A percentile compares a stretch with the other conserved stretches of the same genome.
Evolutionary conservation across 176 grass and related monocot species (phyloP).

Genomic region (Chloris gayana): DNA sequence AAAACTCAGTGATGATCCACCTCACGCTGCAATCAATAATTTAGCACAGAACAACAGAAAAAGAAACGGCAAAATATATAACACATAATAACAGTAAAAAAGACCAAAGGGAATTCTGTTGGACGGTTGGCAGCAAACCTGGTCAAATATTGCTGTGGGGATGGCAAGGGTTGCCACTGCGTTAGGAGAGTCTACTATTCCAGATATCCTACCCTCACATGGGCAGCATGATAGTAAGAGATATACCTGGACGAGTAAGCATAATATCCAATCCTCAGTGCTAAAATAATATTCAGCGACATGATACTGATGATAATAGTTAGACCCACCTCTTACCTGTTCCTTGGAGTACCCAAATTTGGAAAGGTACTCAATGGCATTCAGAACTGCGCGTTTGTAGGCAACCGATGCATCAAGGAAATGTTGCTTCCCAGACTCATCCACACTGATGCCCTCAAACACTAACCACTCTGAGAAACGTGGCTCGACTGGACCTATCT

Average conservation of each 20-base stretch:
- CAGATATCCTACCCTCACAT: conserved; percentile 93
- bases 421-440: conserved; percentile 86
- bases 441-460: conserved; percentile 96
- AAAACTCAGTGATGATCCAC: too few relatives aligned
- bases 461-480: conserved; percentile 94
- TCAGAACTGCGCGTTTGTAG: conserved; percentile 84
- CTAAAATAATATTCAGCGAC: conserved; percentile 29
- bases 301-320: conserved; percentile 6
- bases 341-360: conserved; percentile 97
- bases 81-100: conserved; percentile 2
- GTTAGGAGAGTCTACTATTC: conserved; percentile 90
- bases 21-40: too few relatives aligned
- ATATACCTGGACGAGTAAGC: conserved; percentile 58
- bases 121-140: conserved; percentile 47
- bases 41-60: too few relatives aligned
- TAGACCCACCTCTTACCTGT: conserved; percentile 54
- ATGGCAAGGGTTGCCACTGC: conserved; percentile 89
- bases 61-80: background rate
- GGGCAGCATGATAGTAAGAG: conserved; percentile 90
- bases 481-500: conserved; percentile 92
- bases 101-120: conserved; percentile 19
- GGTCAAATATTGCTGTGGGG: conserved; percentile 91
- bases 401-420: conserved; percentile 91
- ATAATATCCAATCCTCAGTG: background rate
- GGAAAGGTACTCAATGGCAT: conserved; percentile 91